Evolutionary conservation across 2,329 filamentous ascomycete genomes (phyloP).

Genomic region (Calonectria pseudoreteaudii): DNA sequence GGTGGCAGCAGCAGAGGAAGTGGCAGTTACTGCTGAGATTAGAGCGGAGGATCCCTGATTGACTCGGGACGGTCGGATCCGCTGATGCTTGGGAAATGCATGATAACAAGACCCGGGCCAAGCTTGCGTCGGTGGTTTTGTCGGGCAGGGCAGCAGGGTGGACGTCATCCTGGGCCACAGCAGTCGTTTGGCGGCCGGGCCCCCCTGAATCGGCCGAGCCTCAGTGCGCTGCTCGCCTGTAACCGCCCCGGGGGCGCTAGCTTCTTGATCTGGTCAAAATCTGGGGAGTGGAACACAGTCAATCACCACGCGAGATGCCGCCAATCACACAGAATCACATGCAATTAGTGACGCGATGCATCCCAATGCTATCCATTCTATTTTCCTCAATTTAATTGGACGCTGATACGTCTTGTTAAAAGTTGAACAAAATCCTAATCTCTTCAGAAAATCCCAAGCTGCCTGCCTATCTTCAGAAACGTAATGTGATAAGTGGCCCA

Average conservation of each 20-base stretch:
- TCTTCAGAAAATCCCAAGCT: not conserved
- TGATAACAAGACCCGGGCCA: not conserved
- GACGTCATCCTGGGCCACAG: not conserved
- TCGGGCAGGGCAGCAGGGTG: not conserved
- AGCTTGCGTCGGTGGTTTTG: not conserved
- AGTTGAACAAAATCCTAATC: not conserved
- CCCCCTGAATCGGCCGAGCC: slow-evolving; percentile 20
- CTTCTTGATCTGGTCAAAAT: slow-evolving; percentile 26
- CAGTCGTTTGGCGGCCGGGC: not conserved
- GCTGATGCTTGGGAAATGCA: not conserved
- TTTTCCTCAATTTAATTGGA: not conserved
- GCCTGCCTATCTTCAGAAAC: slow-evolving; percentile 1
- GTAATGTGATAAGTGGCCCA: not conserved
- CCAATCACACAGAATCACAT: not conserved
- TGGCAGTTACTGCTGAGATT: not conserved
- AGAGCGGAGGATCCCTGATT: not conserved
- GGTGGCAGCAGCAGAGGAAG: not conserved
- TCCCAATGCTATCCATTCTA: not conserved
- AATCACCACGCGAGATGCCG: not conserved
- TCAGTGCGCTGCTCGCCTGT: not conserved
- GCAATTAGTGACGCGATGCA: not conserved
- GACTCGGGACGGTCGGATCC: slow-evolving; percentile 4
- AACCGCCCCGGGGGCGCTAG: slow-evolving; percentile 4
- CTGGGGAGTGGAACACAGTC: slow-evolving; percentile 27
- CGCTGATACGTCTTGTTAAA: not conserved